Evolutionary conservation across 164 flowering plant genomes (phyloP).

Genomic region (Amborella trichopoda): DNA sequence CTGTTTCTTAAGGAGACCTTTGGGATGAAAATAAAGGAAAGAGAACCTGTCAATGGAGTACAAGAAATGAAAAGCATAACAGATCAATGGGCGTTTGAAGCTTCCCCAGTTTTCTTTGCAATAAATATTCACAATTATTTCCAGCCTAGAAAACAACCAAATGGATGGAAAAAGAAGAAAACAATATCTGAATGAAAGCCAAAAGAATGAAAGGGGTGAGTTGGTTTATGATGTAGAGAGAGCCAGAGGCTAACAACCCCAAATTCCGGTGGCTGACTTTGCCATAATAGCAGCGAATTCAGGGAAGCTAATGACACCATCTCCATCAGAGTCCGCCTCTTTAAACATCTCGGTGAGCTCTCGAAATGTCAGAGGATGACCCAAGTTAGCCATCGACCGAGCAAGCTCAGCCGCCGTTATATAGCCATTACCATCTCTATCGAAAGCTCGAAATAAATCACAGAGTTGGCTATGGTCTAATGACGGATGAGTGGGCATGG

Average conservation of each 20-base stretch:
- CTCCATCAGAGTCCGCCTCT: conserved; percentile 73
- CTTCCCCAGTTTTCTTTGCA: too few relatives aligned
- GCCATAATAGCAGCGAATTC: conserved; percentile 67
- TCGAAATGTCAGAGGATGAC: conserved; percentile 55
- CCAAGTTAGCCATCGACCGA: conserved; percentile 84
- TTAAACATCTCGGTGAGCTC: conserved; percentile 67
- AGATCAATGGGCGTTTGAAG: too few relatives aligned
- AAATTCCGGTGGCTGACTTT: conserved; percentile 52
- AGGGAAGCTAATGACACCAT: conserved; percentile 62
- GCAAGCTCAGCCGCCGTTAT: conserved; percentile 87
- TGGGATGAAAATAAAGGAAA: too few relatives aligned
- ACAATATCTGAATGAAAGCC: background rate
- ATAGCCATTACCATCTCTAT: conserved; percentile 73
- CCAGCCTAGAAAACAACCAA: conserved; percentile 3
- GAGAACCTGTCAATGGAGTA: too few relatives aligned
- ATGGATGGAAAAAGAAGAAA: background rate
- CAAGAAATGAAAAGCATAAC: too few relatives aligned
- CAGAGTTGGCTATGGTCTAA: conserved; percentile 54
- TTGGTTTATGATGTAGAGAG: conserved; percentile 2
- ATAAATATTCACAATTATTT: too few relatives aligned
- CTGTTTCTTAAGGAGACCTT: too few relatives aligned
- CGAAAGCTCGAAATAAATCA: conserved; percentile 61
- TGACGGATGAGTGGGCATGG: conserved; percentile 20
- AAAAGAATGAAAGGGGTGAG: too few relatives aligned
- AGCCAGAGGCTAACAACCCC: conserved; percentile 50